Conservation (phyloP, 2,329 filamentous ascomycete genomes). For the Scopulariopsis brevicaulis region DNA sequence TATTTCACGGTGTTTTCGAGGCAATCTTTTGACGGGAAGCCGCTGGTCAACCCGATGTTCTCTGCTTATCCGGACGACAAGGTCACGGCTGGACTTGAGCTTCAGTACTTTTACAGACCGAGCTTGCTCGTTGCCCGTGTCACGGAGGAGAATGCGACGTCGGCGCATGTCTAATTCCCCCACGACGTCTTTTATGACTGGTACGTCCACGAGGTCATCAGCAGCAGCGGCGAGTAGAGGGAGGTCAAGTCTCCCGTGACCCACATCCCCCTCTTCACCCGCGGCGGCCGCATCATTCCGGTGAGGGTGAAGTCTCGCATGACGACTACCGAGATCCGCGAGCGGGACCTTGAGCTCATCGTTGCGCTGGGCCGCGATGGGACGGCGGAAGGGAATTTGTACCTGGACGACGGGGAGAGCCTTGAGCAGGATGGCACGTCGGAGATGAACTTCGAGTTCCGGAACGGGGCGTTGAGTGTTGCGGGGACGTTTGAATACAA, state of each 20-base stretch:
- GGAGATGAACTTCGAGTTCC: conserved; percentile 48
- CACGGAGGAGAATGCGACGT: no score
- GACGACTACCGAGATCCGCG: conserved; percentile 50
- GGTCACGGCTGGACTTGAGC: no score
- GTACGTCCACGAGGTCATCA: conserved; percentile 19
- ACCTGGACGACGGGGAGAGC: conserved; percentile 64
- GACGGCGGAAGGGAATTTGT: conserved; percentile 52
- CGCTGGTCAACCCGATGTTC: no score
- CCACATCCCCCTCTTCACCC: conserved; percentile 51
- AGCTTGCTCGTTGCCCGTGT: no score
- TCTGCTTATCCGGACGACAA: no score
- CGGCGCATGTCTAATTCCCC: no score
- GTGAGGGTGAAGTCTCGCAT: conserved; percentile 40
- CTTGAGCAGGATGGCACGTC: conserved; percentile 42
- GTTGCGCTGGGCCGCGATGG: conserved; percentile 53
- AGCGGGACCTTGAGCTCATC: conserved; percentile 56
- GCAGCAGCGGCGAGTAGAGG: conserved; percentile 25
- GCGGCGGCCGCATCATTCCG: conserved; percentile 52
- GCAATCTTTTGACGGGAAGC: no score
- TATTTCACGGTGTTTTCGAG: no score
- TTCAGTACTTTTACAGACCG: no score
- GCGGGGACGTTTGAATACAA: no score
- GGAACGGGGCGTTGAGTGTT: no score
- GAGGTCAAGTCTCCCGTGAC: conserved; percentile 21
- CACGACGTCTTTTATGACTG: conserved; percentile 33